Evolutionary conservation across 129 eudicot species (phyloP).

Genomic region (sunflower (Helianthus annuus)): DNA sequence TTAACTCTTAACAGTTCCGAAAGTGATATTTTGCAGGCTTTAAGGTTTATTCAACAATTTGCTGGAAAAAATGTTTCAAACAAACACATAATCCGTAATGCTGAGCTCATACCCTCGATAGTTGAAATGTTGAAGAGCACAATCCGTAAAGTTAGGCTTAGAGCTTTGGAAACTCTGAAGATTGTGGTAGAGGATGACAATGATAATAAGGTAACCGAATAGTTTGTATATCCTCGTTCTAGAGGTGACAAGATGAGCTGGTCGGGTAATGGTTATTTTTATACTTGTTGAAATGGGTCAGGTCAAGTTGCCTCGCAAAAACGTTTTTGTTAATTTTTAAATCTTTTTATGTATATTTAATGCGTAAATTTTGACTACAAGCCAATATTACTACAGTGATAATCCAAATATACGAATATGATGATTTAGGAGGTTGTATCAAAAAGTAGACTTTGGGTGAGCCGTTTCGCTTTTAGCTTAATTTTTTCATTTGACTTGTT

Average conservation of each 20-base stretch:
- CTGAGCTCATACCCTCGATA: slow-evolving; percentile 66
- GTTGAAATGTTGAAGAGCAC: slow-evolving; percentile 69
- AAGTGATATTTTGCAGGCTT: slow-evolving; percentile 58
- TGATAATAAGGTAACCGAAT: slow-evolving; percentile 72
- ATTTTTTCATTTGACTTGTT: neutral
- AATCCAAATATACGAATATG: neutral
- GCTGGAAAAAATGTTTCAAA: slow-evolving; percentile 52
- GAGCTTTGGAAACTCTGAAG: slow-evolving; percentile 80
- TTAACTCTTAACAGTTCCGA: slow-evolving; percentile 57
- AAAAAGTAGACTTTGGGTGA: neutral
- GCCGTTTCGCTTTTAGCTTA: neutral
- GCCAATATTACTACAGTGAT: neutral
- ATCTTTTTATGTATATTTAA: neutral
- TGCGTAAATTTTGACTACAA: neutral
- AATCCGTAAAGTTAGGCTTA: slow-evolving; percentile 65
- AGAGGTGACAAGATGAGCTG: neutral
- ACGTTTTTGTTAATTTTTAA: neutral
- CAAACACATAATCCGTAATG: slow-evolving; percentile 61
- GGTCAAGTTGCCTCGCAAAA: slow-evolving; percentile 4
- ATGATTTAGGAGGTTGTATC: neutral
- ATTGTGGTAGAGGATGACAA: slow-evolving; percentile 73
- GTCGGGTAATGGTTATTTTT: neutral
- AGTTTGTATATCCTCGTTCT: slow-evolving; percentile 14
- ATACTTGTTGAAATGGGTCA: neutral
- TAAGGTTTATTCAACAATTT: slow-evolving; percentile 66